Base-by-base conservation (phyloP, 768 basidiomycete genomes). In the Lactarius psammicola region DNA sequence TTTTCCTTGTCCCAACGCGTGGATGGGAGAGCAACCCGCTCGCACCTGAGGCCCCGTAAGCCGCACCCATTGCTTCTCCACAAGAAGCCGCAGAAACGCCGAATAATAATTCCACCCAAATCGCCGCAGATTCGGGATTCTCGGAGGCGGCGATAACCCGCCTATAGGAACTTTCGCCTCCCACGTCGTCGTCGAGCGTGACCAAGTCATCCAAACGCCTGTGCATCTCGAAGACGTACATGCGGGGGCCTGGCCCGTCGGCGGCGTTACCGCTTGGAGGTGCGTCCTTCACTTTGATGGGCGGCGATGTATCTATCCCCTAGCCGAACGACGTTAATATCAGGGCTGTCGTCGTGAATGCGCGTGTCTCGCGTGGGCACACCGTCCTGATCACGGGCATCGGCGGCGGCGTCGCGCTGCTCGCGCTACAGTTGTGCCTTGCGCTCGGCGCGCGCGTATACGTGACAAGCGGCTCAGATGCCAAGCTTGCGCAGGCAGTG, bases 221-320 rank as follows among this genome's bases (percentile, higher is more conserved):
- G 75, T 80, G 5, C 87, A 94, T 74, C 81, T 92, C 62, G 80
- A 81, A 68, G 85, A 89, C 72, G 77, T 85, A 49, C 83, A 92
- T 60, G 80, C 83, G 20, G 87, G 91, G 0, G 90, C 90, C 4
- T 90, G 89, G 85, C 92, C 93, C 0, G 71, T 91, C 2, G 91
- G 80, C 0, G 90, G 86, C 3, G 74, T 94, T 23, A 95, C 93
- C 18, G 90, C 93, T 2, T 95, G 90, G 88, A 85, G 92, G 92
- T 92, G 13, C 51, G 79, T 74, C 10, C 33, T 51, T 26, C 26
- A 51, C 49, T 17, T 38, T 33, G 44, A 55, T 3, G 15, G 10
- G 63, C 36, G 42, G 66, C 6, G 20, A n/a, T n/a, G n/a, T n/a
- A n/a, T n/a, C n/a, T 33, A 71, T 76, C 57, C 63, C 65, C 7